These are phyloP conservation scores for Aspergillus ibericus DNA, from an alignment of 2,329 filamentous ascomycete genomes.

Conservation along the genomic window DNA sequence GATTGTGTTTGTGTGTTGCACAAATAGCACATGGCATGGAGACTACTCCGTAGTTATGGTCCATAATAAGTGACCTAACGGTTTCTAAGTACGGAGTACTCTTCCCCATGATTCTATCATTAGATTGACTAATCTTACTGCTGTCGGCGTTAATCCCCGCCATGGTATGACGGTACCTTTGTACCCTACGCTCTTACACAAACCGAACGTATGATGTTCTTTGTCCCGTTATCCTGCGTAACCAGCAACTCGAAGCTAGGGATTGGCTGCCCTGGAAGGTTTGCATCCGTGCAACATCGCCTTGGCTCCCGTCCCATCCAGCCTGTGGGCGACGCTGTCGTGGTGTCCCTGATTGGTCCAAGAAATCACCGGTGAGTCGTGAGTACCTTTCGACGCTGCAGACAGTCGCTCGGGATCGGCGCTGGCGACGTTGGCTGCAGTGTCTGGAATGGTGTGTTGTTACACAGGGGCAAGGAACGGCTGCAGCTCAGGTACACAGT, in stretches of 20 bases:
- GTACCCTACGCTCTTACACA: neutral
- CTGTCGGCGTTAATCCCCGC: neutral
- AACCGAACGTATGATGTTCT: slow-evolving; percentile 1
- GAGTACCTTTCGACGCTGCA: neutral
- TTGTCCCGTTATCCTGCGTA: neutral
- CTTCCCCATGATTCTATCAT: neutral
- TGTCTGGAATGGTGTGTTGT: neutral
- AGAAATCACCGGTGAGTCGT: neutral
- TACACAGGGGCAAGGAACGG: neutral
- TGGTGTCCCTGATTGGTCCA: neutral
- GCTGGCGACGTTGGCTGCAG: neutral
- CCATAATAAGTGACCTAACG: neutral
- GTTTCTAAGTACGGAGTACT: too few species aligned
- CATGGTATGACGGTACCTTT: neutral
- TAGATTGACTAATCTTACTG: neutral
- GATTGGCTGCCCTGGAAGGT: slow-evolving; percentile 3
- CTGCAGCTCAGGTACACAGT: slow-evolving; percentile 7
- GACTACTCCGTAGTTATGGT: neutral
- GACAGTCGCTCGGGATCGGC: neutral
- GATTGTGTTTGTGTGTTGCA: neutral
- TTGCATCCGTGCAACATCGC: neutral
- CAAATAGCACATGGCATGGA: slow-evolving; percentile 1
- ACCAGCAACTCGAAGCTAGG: neutral
- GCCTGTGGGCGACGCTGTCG: neutral
- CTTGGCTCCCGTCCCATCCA: neutral